Evolutionary conservation across 2,329 filamentous ascomycete species (phyloP), one percentile per base, ranked within the genome.

Genomic region (Monilinia fructigena): DNA sequence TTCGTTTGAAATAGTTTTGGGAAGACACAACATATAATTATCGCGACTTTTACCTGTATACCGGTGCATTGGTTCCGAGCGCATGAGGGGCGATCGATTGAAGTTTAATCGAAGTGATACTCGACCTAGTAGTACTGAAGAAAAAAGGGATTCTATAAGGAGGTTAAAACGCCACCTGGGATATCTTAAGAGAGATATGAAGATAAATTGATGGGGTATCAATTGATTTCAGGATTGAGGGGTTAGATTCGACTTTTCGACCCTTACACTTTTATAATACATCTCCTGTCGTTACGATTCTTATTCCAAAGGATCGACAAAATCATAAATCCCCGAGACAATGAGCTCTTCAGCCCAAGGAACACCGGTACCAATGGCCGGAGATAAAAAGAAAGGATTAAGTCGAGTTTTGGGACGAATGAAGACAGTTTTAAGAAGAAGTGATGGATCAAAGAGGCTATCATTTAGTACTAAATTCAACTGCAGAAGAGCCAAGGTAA

Each of bases 351-450:
- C 72, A 54, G 69, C 70, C 28, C 67, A 47, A 35, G 48, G 63
- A 38, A 70, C 67, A 28, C 70, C 72, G 23, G 67, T 55, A n/a
- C 68, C 64, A 40, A 67, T 70, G 16, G n/a, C 11, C 18, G 55
- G 42, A 23, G 69, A 72, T 67, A 73, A 74, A 69, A 72, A 72
- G 68, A 71, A 71, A 61, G 70, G 73, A 45, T 63, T 74, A 56
- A 70, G 68, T 40, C 71, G 68, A 45, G 65, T 72, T 20, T 67
- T 75, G 11, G 69, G 69, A 23, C 68, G 72, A 40, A 73, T 74
- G 69, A 75, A 74, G 73, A 73, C 70, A 10, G 72, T 73, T n/a
- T 65, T 75, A 63, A 74, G 71, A 63, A 71, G 67, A 64, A 69
- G 67, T 35, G 70, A 74, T 67, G 71, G 71, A 26, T 73, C 72